Evolutionary conservation across 164 flowering plant genomes (phyloP), one percentile per base, ranked within the genome.

Genomic region (Magnolia sinica): DNA sequence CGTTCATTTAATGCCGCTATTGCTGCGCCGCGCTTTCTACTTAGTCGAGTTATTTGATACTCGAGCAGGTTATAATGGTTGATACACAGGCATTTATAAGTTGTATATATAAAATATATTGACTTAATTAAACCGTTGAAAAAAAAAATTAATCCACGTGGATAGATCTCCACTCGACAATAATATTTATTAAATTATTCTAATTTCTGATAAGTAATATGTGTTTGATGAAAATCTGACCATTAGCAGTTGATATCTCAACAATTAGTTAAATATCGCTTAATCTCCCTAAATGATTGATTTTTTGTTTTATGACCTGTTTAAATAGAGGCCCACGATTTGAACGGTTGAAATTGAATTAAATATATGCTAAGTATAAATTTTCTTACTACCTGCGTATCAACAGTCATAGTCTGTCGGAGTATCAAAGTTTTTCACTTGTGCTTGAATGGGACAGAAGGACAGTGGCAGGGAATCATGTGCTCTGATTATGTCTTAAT

Each of bases 401-500:
- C 16, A 55, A 55, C 61, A 55, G 8, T 11, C 3, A 3, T 16
- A 2, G 3, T 55, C 13, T 9, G 18, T 16, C 61, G 10, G 61
- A 55, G 61, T 55, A 55, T 55, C 18, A 8, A 9, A 55, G 18
- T 9, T 11, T 55, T 55, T 11, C 18, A 55, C 45, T 55, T 16
- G 19, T 16, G 13, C 61, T 55, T 55, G 18, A 55, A 11, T 55
- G 24, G 63, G 75, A 18, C 31, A 50, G 61, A 49, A 45, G 24
- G 45, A 14, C 24, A 61, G 67, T 52, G 76, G n/a, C 52, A 27
- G 63, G 61, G 83, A 73, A 78, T 74, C 83, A 75, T 69, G 76
- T 77, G 76, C 82, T 72, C 73, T 73, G 79, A 64, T 76, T 71
- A 27, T 79, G 72, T 68, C 65, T 66, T 23, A 70, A 37, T 27